Evolutionary conservation across 208 protist genomes (phyloP).

Genomic region (Borovskyia barvae): DNA sequence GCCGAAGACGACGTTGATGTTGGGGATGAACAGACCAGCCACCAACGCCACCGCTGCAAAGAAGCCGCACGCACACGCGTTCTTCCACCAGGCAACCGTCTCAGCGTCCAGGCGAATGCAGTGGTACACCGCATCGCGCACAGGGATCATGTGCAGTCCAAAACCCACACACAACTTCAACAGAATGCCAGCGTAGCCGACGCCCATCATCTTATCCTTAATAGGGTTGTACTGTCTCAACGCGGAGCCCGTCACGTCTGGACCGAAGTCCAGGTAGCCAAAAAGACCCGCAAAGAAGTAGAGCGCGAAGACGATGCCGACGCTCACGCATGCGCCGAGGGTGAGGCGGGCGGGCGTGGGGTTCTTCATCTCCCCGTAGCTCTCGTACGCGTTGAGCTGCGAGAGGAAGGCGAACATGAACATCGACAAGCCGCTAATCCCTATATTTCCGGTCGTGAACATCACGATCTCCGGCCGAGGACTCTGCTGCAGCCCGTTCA

Average conservation of each 20-base stretch:
- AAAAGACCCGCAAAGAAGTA: slow-evolving; percentile 82
- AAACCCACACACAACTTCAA: slow-evolving; percentile 76
- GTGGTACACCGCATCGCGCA: slow-evolving; percentile 66
- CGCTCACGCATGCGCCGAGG: slow-evolving; percentile 29
- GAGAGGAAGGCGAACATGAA: slow-evolving; percentile 73
- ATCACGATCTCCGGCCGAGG: slow-evolving; percentile 35
- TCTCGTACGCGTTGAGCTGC: slow-evolving; percentile 73
- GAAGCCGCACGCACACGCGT: slow-evolving; percentile 33
- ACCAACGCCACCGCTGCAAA: slow-evolving; percentile 41
- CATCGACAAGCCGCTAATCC: slow-evolving; percentile 52
- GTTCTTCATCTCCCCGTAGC: slow-evolving; percentile 64
- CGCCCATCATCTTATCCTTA: slow-evolving; percentile 41
- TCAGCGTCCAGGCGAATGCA: slow-evolving; percentile 34
- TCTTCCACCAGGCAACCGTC: slow-evolving; percentile 47
- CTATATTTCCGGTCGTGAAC: slow-evolving; percentile 49
- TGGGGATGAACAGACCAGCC: slow-evolving; percentile 69
- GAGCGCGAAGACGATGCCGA: slow-evolving; percentile 46
- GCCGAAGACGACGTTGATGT: slow-evolving; percentile 68
- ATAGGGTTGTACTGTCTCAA: slow-evolving; percentile 66
- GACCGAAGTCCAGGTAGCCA: slow-evolving; percentile 80
- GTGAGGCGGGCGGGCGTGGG: slow-evolving; percentile 54
- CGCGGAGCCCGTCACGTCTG: slow-evolving; percentile 34
- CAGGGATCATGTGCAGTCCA: slow-evolving; percentile 60
- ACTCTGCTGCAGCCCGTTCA: slow-evolving; percentile 33
- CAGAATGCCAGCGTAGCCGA: slow-evolving; percentile 56